Base-by-base conservation (phyloP, 805 yeast genomes). In the Starmera amethionina region DNA sequence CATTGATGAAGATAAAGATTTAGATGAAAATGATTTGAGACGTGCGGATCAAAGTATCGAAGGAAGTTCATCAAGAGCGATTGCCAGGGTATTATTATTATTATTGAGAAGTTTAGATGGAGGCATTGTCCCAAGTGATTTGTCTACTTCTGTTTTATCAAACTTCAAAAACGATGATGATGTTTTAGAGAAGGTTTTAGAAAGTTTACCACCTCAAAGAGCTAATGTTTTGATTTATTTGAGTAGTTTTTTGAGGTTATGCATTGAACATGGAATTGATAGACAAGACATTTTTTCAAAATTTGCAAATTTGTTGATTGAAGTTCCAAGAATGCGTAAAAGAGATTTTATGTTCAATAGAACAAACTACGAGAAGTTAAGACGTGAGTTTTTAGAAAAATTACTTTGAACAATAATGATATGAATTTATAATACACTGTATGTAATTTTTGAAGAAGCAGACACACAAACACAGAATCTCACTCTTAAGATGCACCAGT, bases 201-300 rank as follows among this genome's bases (percentile, higher is more conserved):
- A 68, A 35, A 55, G 50, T 5, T 44, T 68, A 8, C 70, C 72
- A 8, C 56, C 67, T 4, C 49, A 64, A 32, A 61, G 69, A 38
- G 67, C 67, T 25, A 68, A 68, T 41, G 62, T 65, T 9, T 46
- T 68, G 47, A 58, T 68, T 28, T 69, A 64, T 41, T 32, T 69
- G 27, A 50, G 58, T 14, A 60, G 66, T 10, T 68, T 69, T 46
- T 46, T 69, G 32, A 52, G 63, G n/a, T 42, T 58, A 12, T 59
- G 62, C 39, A 45, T 51, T 35, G 55, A 52, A 4, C 44, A 37
- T 19, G 63, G 46, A 1, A 50, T 42, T 44, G 51, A 40, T 19
- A 52, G 34, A 37, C 55, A 38, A 35, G 51, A 36, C 12, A 22
- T 48, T 10, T 45, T 39, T 33, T 49, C 43, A 28, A 42, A 54